These are phyloP conservation scores for Balansia obtecta DNA, from an alignment of 2,329 filamentous ascomycete species.

Conservation along the genomic window DNA sequence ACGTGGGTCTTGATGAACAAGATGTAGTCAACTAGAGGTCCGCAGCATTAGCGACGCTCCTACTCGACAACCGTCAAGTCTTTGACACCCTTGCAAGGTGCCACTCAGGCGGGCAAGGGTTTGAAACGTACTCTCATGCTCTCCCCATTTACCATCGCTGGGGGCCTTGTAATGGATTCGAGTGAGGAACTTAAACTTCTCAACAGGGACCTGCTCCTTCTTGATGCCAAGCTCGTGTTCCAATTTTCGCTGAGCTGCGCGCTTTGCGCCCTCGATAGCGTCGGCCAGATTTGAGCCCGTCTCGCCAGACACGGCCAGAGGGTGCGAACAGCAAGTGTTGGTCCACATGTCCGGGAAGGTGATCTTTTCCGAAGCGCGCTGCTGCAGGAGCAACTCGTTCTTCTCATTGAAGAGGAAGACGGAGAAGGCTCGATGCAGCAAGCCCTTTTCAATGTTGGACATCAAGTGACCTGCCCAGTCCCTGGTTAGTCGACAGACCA, in stretches of 20 bases:
- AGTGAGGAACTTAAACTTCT: constrained; percentile 87
- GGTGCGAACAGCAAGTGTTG: constrained; percentile 98
- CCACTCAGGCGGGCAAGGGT: neutral
- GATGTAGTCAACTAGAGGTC: constrained; percentile 76
- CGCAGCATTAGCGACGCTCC: neutral
- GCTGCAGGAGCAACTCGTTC: constrained; percentile 87
- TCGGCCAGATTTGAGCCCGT: constrained; percentile 72
- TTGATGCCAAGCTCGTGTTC: constrained; percentile 92
- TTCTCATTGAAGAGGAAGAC: constrained; percentile 94
- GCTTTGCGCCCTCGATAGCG: constrained; percentile 75
- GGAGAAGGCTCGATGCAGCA: constrained; percentile 94
- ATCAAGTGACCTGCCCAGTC: constrained; percentile 73
- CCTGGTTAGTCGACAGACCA: neutral
- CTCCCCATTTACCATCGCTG: constrained; percentile 95
- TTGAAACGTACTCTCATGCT: constrained; percentile 75
- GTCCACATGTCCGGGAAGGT: constrained; percentile 99
- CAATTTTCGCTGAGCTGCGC: constrained; percentile 84
- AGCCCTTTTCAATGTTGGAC: constrained; percentile 94
- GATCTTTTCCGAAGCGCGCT: constrained; percentile 93
- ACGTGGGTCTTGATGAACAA: constrained; percentile 95
- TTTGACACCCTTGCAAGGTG: neutral
- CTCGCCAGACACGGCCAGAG: constrained; percentile 81
- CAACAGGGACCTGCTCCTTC: constrained; percentile 73
- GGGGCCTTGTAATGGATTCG: constrained; percentile 97
- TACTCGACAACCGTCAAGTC: no score